Evolutionary conservation across 2,329 filamentous ascomycete species (phyloP).

Genomic region (Neonectria neomacrospora): DNA sequence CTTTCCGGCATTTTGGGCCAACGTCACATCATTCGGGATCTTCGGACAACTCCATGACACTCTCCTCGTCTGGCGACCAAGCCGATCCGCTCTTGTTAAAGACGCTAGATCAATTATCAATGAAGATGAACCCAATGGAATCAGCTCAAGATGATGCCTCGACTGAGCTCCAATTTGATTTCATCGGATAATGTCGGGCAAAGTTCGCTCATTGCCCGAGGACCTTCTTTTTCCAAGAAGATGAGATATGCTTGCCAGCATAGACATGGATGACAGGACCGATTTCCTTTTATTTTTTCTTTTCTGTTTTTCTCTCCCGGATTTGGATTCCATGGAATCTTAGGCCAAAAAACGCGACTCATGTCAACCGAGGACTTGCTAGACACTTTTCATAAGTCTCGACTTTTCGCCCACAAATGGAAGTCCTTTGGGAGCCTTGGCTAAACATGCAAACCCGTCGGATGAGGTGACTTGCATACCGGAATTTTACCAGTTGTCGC

Average conservation of each 20-base stretch:
- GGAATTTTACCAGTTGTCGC: background rate
- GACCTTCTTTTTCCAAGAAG: background rate
- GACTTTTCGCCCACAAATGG: background rate
- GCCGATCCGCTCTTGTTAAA: background rate
- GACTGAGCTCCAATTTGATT: background rate
- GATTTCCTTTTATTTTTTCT: background rate
- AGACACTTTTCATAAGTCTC: background rate
- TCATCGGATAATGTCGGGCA: background rate
- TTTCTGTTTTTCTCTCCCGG: background rate
- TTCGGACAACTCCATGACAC: constrained; percentile 6
- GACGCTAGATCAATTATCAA: background rate
- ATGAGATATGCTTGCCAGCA: background rate
- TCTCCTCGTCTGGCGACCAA: constrained; percentile 1
- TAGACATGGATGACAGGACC: background rate
- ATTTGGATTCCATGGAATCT: background rate
- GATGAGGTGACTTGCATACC: background rate
- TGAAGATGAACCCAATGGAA: background rate
- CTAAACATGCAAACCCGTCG: background rate
- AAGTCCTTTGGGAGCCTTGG: background rate
- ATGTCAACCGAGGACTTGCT: background rate
- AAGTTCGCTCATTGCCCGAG: background rate
- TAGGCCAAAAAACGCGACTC: background rate
- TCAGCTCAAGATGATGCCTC: constrained; percentile 1
- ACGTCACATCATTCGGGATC: background rate
- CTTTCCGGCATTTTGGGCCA: constrained; percentile 11